Percentiles rank a stretch among this genome's conserved stretches.
Evolutionary conservation across 83 land plant species (phyloP).

Genomic region (Thuja plicata): DNA sequence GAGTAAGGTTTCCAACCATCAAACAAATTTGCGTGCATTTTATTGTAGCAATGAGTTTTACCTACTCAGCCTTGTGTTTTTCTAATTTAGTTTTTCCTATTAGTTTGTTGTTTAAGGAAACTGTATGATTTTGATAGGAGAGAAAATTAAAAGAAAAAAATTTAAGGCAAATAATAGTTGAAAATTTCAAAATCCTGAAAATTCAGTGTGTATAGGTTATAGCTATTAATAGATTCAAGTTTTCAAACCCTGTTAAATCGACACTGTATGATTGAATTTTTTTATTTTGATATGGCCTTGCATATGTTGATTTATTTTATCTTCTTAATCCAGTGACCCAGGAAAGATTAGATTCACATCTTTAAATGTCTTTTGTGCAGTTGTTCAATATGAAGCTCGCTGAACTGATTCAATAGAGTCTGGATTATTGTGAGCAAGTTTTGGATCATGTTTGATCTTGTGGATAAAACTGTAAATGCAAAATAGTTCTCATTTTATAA

Average conservation of each 20-base stretch:
- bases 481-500: background rate
- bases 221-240: background rate
- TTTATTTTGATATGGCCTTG: background rate
- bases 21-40: background rate
- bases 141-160: background rate
- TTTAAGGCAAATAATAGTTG: background rate
- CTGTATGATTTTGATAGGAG: background rate
- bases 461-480: background rate
- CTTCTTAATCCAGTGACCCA: background rate
- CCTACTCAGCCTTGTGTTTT: background rate
- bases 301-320: background rate
- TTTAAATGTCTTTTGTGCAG: slow-evolving; percentile 10
- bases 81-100: background rate
- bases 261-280: background rate
- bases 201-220: background rate
- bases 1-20: slow-evolving; percentile 42
- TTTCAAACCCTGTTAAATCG: background rate
- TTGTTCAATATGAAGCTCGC: slow-evolving; percentile 19
- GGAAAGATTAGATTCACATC: background rate
- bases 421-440: background rate
- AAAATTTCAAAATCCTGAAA: background rate
- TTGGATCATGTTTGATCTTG: background rate
- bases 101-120: background rate
- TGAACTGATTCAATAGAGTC: background rate
- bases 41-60: background rate